These are phyloP conservation scores for Neofusicoccum sp. DNA, from an alignment of 2,329 filamentous ascomycete species.

Conservation along the genomic window DNA sequence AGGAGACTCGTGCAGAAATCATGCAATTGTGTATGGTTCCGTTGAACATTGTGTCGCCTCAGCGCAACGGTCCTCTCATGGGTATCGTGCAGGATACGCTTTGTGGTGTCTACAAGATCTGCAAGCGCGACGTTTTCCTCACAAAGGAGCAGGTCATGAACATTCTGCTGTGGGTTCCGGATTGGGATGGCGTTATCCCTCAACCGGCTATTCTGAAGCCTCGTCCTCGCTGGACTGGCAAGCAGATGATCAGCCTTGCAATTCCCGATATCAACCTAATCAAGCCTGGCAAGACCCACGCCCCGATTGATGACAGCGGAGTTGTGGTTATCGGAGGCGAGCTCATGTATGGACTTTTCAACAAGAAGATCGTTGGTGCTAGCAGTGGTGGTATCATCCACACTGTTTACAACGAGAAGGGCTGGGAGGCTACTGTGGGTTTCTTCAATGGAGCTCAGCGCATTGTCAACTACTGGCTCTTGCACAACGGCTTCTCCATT, in stretches of 20 bases:
- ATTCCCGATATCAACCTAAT: slow-evolving; percentile 77
- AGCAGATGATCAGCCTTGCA: slow-evolving; percentile 93
- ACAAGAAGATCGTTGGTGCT: slow-evolving; percentile 93
- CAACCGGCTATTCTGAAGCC: slow-evolving; percentile 93
- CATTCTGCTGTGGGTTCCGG: slow-evolving; percentile 92
- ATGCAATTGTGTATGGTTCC: slow-evolving; percentile 96
- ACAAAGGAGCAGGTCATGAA: slow-evolving; percentile 93
- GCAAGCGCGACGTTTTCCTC: slow-evolving; percentile 86
- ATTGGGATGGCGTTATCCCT: slow-evolving; percentile 95
- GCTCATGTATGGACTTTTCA: slow-evolving; percentile 84
- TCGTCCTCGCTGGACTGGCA: slow-evolving; percentile 91
- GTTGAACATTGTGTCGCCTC: slow-evolving; percentile 95
- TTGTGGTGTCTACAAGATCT: slow-evolving; percentile 95
- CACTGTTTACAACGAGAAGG: slow-evolving; percentile 93
- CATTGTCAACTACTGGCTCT: slow-evolving; percentile 94
- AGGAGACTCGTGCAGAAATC: slow-evolving; percentile 94
- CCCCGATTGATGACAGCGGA: slow-evolving; percentile 71
- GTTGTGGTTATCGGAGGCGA: slow-evolving; percentile 82
- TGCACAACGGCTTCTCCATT: slow-evolving; percentile 95
- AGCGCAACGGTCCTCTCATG: slow-evolving; percentile 96
- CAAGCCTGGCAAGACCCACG: slow-evolving; percentile 22
- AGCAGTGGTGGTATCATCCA: slow-evolving; percentile 88
- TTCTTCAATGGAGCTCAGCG: slow-evolving; percentile 96
- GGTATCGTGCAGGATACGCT: slow-evolving; percentile 98
- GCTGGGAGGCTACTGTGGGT: slow-evolving; percentile 78